phyloP scores from a whole-genome alignment of 495 filamentous ascomycete genomes.

The Aspergillus nidulans region DNA sequence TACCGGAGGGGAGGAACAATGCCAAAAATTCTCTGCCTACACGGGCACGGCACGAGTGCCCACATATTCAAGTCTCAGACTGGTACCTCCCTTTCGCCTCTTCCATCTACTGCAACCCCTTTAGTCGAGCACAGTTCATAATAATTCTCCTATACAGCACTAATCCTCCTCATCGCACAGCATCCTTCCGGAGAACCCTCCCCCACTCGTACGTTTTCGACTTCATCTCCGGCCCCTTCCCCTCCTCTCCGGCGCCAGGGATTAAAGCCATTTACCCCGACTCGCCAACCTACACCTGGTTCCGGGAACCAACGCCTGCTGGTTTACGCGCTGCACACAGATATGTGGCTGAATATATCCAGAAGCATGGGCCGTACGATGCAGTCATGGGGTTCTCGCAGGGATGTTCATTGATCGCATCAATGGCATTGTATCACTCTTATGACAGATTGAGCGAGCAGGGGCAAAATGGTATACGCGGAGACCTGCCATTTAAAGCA shows the following conservation, averaged over 20 bases:
- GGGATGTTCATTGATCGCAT: constrained; percentile 49
- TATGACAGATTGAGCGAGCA: not conserved
- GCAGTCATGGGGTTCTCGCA: constrained; percentile 56
- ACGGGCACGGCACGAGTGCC: constrained; percentile 57
- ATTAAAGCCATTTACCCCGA: constrained; percentile 45
- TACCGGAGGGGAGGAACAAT: not conserved
- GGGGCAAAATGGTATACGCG: not conserved
- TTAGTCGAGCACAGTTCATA: too few species aligned
- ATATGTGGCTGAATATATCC: constrained; percentile 44
- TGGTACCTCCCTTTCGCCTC: constrained; percentile 34
- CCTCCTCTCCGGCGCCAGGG: constrained; percentile 42
- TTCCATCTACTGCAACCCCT: too few species aligned
- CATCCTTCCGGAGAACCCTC: constrained; percentile 29
- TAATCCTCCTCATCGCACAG: not conserved
- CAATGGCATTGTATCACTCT: constrained; percentile 17
- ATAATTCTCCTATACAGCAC: too few species aligned
- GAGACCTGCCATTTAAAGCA: not conserved
- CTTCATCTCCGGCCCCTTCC: constrained; percentile 51
- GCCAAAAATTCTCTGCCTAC: constrained; percentile 53
- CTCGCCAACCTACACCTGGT: constrained; percentile 47
- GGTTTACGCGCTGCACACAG: constrained; percentile 37
- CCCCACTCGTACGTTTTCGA: constrained; percentile 40
- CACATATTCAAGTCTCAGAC: constrained; percentile 55
- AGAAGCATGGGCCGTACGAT: constrained; percentile 53
- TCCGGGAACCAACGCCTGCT: constrained; percentile 26